These are phyloP conservation scores for Oemleria cerasiformis DNA, from an alignment of 306 rosid species.

Conservation along the genomic window DNA sequence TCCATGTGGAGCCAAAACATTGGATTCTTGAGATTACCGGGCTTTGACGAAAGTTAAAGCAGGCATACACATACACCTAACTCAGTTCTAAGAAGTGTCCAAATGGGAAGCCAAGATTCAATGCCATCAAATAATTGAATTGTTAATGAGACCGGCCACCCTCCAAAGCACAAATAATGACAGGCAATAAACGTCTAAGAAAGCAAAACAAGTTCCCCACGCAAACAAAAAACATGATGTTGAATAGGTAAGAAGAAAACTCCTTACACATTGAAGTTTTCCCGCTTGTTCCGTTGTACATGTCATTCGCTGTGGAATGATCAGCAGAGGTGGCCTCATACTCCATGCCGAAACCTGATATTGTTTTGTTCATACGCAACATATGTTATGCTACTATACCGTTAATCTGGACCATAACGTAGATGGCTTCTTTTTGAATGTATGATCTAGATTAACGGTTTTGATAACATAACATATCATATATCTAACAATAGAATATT, in stretches of 20 bases:
- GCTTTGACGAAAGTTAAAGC: constrained; percentile 13
- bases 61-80: constrained; percentile 4
- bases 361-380: neutral
- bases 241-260: neutral
- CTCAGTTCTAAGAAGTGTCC: neutral
- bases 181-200: neutral
- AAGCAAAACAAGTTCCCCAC: neutral
- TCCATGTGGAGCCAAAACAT: constrained; percentile 1
- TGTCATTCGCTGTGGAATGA: neutral
- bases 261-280: neutral
- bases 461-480: neutral
- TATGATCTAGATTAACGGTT: neutral
- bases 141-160: neutral
- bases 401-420: neutral
- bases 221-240: neutral
- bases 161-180: neutral
- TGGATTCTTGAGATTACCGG: neutral
- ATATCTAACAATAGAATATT: neutral
- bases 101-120: constrained; percentile 12
- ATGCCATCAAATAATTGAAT: neutral
- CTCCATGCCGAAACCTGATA: neutral
- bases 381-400: neutral
- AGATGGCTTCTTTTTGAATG: neutral
- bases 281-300: neutral
- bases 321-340: neutral